phyloP scores from a whole-genome alignment of 345 rosid genomes.

The Eucalyptus pumila region DNA sequence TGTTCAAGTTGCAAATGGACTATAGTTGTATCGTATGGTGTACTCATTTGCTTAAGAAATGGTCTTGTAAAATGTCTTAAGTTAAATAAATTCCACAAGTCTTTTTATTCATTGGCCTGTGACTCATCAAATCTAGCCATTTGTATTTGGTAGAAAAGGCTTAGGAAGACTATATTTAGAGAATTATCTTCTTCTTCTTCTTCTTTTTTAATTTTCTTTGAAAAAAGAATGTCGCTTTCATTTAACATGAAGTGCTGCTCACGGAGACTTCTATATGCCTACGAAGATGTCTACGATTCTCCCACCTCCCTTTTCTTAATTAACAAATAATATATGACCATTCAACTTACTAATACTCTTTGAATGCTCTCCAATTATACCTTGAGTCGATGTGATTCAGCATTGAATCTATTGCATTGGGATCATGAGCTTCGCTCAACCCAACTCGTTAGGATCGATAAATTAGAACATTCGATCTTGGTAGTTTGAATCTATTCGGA shows the following conservation, averaged over 20 bases:
- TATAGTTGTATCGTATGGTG: background rate
- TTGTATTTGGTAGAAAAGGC: background rate
- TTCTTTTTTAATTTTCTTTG: accelerated
- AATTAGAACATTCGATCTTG: background rate
- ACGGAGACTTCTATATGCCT: background rate
- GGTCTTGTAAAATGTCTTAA: background rate
- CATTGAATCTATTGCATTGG: background rate
- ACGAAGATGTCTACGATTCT: background rate
- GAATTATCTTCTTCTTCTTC: background rate
- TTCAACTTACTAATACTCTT: background rate
- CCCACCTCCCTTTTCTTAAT: background rate
- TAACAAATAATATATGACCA: background rate
- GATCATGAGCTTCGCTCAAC: background rate
- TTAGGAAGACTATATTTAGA: background rate
- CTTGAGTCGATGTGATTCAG: background rate
- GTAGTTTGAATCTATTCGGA: background rate
- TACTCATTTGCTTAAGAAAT: background rate
- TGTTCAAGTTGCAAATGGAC: background rate
- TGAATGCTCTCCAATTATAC: background rate
- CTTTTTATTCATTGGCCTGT: background rate
- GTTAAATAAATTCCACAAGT: background rate
- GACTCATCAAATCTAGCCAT: background rate
- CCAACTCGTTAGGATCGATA: background rate
- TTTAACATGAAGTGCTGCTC: background rate
- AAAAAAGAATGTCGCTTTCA: background rate